Conservation (phyloP, 257 asterid genomes). For the Solanum chilense region DNA sequence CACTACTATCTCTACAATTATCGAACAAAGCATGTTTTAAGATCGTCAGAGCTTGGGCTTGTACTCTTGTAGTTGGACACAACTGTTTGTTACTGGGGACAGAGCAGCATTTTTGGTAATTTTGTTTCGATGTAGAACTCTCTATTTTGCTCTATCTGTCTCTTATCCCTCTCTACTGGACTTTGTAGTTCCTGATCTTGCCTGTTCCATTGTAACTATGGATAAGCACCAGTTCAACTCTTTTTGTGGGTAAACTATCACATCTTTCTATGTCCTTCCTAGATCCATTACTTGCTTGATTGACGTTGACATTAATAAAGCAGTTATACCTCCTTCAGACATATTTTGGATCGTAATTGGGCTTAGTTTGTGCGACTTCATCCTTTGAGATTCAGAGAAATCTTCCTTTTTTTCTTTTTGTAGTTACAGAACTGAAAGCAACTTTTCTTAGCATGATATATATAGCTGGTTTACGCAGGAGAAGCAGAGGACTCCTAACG, state of each 20-base stretch:
- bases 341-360: neutral
- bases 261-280: neutral
- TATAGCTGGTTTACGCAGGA: neutral
- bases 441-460: neutral
- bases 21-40: conserved; percentile 48
- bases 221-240: neutral
- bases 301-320: neutral
- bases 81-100: neutral
- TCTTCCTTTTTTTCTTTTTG: neutral
- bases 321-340: neutral
- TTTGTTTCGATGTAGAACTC: neutral
- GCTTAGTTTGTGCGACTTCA: neutral
- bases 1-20: conserved; percentile 86
- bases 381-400: neutral
- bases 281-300: neutral
- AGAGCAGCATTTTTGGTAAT: conserved; percentile 15
- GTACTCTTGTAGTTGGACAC: conserved; percentile 49
- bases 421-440: neutral
- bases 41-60: conserved; percentile 75
- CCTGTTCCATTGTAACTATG: neutral
- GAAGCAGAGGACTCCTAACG: neutral
- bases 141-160: neutral
- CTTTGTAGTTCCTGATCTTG: neutral
- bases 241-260: neutral
- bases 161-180: neutral